Base-by-base conservation (phyloP, 306 rosid genomes). In the Sechiopsis laciniata region DNA sequence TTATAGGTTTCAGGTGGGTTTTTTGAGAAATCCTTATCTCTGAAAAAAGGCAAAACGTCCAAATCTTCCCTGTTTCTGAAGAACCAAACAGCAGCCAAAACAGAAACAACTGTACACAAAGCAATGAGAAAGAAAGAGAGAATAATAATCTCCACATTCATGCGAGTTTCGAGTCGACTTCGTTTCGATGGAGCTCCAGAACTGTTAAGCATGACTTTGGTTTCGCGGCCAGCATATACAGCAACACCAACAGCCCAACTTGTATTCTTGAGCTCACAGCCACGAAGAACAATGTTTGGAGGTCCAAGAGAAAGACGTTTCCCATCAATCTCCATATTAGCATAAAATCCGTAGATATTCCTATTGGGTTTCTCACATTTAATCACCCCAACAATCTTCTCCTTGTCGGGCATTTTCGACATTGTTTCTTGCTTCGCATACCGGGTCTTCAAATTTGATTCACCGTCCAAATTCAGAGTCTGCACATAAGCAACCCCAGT, bases 111-210 rank as follows among this genome's bases (percentile, higher is more conserved):
- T 1, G 79, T 45, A 83, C 99, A 94, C 88, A 94, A 77, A 64
- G 79, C 77, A 42, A 82, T 74, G 56, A 94, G 99, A 83, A 88
- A 91, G 37, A 82, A 8, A 8, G 99, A 94, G 68, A 94, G 97
- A 24, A 83, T 55, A 60, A 91, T 88, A 85, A 94, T 89, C 87
- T 94, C 96, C 0, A n/a, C 21, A 83, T 94, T 94, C 99, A 91
- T 94, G 8, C 81, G 92, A 58, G 89, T 91, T 88, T 94, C 97
- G 0, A 94, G 96, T 70, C 87, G 87, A 68, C 99, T 94, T 80
- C 97, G 85, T 83, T 94, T 94, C 15, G 99, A 94, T 26, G 97
- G 97, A 82, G 99, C 96, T 63, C 99, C 99, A 0, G 99, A 84
- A 80, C 72, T 91, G 76, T 94, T 94, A 53, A 91, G 95, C 99